These are phyloP conservation scores for Naegleria fowleri DNA, from an alignment of 208 protist genomes.

Conservation along the genomic window DNA sequence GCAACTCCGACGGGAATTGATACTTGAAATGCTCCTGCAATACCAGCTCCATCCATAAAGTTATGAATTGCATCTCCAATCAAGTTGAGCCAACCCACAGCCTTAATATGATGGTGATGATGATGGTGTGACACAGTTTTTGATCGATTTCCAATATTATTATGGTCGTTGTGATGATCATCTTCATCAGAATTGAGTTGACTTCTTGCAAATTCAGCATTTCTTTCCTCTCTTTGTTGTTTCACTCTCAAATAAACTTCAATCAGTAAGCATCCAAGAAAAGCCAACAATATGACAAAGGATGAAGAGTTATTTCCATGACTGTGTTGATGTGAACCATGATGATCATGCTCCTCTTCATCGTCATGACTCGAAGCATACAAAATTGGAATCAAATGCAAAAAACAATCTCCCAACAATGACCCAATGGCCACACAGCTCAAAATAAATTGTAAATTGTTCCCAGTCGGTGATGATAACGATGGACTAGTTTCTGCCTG, in stretches of 20 bases:
- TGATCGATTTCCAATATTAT: background rate
- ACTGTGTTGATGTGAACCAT: background rate
- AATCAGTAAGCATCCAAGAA: constrained; percentile 1
- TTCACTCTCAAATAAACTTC: background rate
- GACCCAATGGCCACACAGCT: constrained; percentile 14
- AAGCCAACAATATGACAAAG: constrained; percentile 6
- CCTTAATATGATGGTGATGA: constrained; percentile 16
- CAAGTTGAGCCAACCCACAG: constrained; percentile 7
- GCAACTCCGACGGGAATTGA: background rate
- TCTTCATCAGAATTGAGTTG: too few relatives aligned
- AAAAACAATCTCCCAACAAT: constrained; percentile 10
- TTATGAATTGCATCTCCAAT: constrained; percentile 24
- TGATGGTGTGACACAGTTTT: background rate
- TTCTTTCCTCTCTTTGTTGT: background rate
- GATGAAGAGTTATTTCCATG: background rate
- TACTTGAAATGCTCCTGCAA: constrained; percentile 5
- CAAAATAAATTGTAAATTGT: constrained; percentile 14
- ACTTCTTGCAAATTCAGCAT: background rate
- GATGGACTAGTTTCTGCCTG: too few relatives aligned
- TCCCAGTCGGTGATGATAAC: background rate
- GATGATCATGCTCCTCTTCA: background rate
- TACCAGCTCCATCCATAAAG: constrained; percentile 26
- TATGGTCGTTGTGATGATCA: too few relatives aligned
- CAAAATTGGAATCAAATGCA: constrained; percentile 6
- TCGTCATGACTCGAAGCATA: background rate